Conservation (phyloP, 2,329 filamentous ascomycete genomes). For the Fonsecaea multimorphosa region DNA sequence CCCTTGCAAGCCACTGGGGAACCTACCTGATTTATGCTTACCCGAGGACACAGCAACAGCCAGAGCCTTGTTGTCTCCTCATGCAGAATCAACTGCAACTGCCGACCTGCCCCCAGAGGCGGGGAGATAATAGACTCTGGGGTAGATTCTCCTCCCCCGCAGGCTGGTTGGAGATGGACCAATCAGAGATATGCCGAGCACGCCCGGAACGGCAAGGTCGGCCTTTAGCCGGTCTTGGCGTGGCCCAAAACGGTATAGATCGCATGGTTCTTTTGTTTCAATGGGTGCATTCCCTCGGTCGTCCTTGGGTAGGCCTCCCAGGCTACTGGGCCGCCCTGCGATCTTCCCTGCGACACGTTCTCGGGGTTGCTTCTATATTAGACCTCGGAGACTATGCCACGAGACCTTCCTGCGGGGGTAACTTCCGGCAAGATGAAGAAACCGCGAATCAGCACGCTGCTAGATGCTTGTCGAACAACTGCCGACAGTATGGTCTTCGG, state of each 20-base stretch:
- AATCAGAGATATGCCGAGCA: constrained; percentile 1
- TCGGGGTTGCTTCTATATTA: background rate
- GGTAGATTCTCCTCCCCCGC: constrained; percentile 6
- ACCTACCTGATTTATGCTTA: constrained; percentile 20
- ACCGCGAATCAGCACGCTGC: background rate
- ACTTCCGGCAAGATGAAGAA: background rate
- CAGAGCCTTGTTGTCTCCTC: constrained; percentile 4
- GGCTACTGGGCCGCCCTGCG: background rate
- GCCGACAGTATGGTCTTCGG: background rate
- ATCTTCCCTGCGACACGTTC: background rate
- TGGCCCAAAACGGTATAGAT: background rate
- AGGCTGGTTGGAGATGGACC: background rate
- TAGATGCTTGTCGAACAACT: background rate
- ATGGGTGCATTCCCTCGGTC: background rate
- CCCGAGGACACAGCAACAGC: background rate
- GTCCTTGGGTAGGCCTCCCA: background rate
- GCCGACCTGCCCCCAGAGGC: constrained; percentile 12
- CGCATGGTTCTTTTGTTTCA: background rate
- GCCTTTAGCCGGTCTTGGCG: background rate
- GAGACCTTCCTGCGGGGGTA: background rate
- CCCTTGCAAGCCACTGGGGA: constrained; percentile 13
- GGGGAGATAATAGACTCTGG: constrained; percentile 11
- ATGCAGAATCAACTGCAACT: constrained; percentile 14
- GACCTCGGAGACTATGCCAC: background rate
- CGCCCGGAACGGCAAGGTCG: background rate